Conservation (phyloP, 2,329 filamentous ascomycete genomes). For the Byssothecium circinans region DNA sequence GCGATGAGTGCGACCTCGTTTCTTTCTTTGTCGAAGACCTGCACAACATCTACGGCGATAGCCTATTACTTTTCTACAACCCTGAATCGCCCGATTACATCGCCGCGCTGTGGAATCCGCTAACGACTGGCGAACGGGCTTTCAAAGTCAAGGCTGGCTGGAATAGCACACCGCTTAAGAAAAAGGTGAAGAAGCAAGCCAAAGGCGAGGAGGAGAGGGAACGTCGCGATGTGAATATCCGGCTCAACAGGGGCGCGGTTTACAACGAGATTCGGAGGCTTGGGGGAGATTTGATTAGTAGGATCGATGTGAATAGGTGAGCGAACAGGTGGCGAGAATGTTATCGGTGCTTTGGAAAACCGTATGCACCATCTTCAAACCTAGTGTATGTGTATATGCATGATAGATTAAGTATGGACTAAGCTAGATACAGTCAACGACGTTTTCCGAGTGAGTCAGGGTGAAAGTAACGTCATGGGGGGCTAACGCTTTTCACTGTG, state of each 20-base stretch:
- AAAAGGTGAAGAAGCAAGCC: constrained; percentile 10
- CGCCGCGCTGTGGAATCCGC: constrained; percentile 68
- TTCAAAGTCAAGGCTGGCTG: constrained; percentile 74
- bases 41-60: constrained; percentile 64
- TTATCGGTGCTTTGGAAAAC: too few species aligned
- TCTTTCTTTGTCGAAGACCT: constrained; percentile 69
- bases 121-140: constrained; percentile 51
- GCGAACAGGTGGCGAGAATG: too few species aligned
- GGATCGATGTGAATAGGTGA: constrained; percentile 26
- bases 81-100: constrained; percentile 59
- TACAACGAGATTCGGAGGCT: constrained; percentile 71
- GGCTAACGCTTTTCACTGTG: too few species aligned
- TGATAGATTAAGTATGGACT: too few species aligned
- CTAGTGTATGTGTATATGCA: too few species aligned
- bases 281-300: constrained; percentile 60
- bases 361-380: too few species aligned
- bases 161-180: constrained; percentile 60
- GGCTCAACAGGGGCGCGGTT: constrained; percentile 68
- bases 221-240: constrained; percentile 54
- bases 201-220: constrained; percentile 37
- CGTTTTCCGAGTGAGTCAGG: too few species aligned
- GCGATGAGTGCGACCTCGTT: constrained; percentile 62
- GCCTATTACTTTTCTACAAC: constrained; percentile 79
- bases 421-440: too few species aligned
- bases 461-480: too few species aligned